A percentile compares a stretch with the other conserved stretches of the same genome.
These are phyloP conservation scores for Boletus rubescentipes DNA, from an alignment of 768 basidiomycete species.

Conservation along the genomic window DNA sequence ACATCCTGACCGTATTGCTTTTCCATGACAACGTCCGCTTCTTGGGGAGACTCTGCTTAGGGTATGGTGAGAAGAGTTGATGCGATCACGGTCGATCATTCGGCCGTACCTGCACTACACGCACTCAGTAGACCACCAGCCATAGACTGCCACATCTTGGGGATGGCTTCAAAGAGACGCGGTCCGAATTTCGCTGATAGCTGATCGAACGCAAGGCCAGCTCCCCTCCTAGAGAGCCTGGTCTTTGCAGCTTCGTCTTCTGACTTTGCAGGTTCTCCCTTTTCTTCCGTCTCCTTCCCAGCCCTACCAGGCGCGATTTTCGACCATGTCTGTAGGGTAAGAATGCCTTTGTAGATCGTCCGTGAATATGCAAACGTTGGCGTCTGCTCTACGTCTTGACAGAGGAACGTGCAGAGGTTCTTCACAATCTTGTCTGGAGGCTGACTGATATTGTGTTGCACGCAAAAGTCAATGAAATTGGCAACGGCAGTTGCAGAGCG, in stretches of 20 bases:
- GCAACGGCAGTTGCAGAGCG: conserved; percentile 88
- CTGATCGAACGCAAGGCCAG: conserved; percentile 75
- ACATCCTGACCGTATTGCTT: conserved; percentile 83
- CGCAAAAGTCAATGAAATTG: conserved; percentile 84
- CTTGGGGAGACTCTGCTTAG: conserved; percentile 48
- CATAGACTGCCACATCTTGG: conserved; percentile 95
- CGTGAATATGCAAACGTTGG: conserved; percentile 80
- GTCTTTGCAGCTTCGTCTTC: conserved; percentile 61
- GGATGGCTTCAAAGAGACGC: conserved; percentile 72
- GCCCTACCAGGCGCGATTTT: conserved; percentile 35
- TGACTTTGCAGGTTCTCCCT: conserved; percentile 41
- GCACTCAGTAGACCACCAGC: conserved; percentile 70
- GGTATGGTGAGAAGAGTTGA: neutral
- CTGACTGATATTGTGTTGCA: conserved; percentile 66
- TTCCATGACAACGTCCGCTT: conserved; percentile 65
- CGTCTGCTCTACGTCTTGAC: conserved; percentile 85
- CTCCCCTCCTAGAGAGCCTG: conserved; percentile 80
- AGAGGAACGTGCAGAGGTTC: conserved; percentile 95
- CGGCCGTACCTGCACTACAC: conserved; percentile 59
- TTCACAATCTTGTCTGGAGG: conserved; percentile 96
- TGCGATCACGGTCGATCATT: neutral
- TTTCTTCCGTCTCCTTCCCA: conserved; percentile 42
- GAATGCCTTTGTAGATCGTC: conserved; percentile 65
- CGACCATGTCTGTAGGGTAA: conserved; percentile 61
- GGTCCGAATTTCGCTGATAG: conserved; percentile 77